phyloP scores from a whole-genome alignment of 2,329 filamentous ascomycete species.

The Xylariaceae sp. region DNA sequence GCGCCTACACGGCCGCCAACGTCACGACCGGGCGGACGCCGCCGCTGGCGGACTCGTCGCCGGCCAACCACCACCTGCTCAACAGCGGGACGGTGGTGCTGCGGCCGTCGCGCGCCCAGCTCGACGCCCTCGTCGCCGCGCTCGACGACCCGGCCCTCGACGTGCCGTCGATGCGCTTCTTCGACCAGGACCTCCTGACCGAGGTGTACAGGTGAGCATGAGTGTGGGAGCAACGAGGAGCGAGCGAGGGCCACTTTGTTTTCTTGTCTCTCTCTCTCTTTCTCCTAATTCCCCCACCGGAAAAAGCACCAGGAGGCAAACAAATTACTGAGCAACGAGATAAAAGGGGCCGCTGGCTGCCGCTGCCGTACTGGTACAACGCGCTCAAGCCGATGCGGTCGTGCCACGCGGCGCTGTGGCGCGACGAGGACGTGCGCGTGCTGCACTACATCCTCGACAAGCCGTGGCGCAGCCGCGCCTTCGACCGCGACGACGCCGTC shows the following conservation, averaged over 20 bases:
- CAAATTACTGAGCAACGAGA: no score
- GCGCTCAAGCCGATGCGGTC: constrained; percentile 24
- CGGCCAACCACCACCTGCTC: constrained; percentile 27
- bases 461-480: constrained; percentile 21
- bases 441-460: constrained; percentile 25
- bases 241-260: no score
- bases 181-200: constrained; percentile 24
- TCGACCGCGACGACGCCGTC: constrained; percentile 16
- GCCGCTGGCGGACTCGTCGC: constrained; percentile 18
- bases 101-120: constrained; percentile 21
- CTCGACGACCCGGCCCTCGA: constrained; percentile 25
- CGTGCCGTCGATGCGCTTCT: constrained; percentile 23
- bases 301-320: no score
- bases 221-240: no score
- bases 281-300: no score
- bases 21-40: constrained; percentile 20
- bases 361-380: constrained; percentile 23
- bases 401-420: constrained; percentile 20
- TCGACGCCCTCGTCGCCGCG: constrained; percentile 22
- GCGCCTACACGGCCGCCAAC: constrained; percentile 24
- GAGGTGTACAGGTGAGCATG: no score
- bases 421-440: constrained; percentile 19
- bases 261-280: no score
- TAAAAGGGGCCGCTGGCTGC: constrained; percentile 17
- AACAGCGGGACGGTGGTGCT: constrained; percentile 27